phyloP scores from a whole-genome alignment of 31 red algal species.

The Asparagopsis taxiformis region DNA sequence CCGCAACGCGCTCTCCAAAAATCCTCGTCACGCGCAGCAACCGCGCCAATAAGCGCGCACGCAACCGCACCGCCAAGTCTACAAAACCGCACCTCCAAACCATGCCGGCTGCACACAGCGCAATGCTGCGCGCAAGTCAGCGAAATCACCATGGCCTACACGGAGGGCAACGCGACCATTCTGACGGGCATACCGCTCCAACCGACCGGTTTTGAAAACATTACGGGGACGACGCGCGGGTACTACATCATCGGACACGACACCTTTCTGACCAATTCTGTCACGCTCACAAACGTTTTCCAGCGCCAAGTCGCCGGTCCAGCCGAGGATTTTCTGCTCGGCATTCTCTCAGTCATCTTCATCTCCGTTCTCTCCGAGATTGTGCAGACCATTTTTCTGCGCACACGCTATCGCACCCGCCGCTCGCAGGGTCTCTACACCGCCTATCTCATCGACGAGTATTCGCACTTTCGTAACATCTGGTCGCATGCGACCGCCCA shows the following conservation, averaged over 20 bases:
- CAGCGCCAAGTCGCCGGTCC: not conserved
- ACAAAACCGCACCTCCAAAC: no score
- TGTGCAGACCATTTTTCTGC: not conserved
- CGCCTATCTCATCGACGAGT: not conserved
- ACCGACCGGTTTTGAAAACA: not conserved
- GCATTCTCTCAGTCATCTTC: not conserved
- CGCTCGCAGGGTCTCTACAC: not conserved
- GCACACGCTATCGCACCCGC: not conserved
- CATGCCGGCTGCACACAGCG: no score
- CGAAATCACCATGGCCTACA: slow-evolving; percentile 2
- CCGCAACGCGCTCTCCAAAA: no score
- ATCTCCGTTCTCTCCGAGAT: not conserved
- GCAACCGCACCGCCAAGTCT: no score
- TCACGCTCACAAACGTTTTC: not conserved
- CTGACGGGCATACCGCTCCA: not conserved
- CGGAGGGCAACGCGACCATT: not conserved
- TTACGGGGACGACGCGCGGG: not conserved
- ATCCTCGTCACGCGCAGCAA: no score
- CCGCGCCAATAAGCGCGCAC: no score
- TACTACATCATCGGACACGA: not conserved
- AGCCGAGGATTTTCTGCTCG: not conserved
- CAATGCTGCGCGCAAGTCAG: no score
- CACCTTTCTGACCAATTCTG: not conserved
- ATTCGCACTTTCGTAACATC: not conserved
- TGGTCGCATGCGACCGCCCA: not conserved